phyloP scores from a whole-genome alignment of 129 eudicot genomes.

The Flaveria robusta region DNA sequence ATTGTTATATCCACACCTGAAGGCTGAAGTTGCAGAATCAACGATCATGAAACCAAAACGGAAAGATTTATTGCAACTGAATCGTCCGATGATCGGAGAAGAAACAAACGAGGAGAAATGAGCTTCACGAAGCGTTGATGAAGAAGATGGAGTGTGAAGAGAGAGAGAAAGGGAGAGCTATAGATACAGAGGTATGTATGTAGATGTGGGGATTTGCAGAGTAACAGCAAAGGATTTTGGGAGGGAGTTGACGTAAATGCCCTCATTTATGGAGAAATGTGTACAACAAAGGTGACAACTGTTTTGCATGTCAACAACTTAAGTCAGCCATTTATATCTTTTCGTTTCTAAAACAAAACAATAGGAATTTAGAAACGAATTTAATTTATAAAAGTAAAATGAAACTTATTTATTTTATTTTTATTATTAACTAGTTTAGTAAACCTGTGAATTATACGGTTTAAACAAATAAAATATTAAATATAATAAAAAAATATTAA shows the following conservation, averaged over 20 bases:
- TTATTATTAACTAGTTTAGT: too few species aligned
- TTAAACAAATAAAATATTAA: too few species aligned
- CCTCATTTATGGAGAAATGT: constrained; percentile 29
- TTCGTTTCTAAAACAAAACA: neutral
- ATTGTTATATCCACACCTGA: constrained; percentile 2
- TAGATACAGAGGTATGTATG: constrained; percentile 16
- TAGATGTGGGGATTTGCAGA: constrained; percentile 30
- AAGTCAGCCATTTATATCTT: constrained; percentile 4
- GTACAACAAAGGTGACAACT: constrained; percentile 42
- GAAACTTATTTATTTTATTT: too few species aligned
- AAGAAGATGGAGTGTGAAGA: constrained; percentile 11
- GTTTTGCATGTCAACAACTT: constrained; percentile 31
- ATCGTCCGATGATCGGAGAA: neutral
- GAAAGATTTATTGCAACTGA: neutral
- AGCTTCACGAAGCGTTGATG: constrained; percentile 10
- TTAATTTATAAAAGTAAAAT: too few species aligned
- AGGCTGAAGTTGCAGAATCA: neutral
- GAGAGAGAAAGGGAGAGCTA: constrained; percentile 7
- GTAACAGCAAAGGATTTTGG: constrained; percentile 4
- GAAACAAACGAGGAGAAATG: constrained; percentile 3
- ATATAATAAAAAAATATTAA: too few species aligned
- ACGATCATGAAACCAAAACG: neutral
- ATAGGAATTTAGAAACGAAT: neutral
- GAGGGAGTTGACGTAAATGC: constrained; percentile 33
- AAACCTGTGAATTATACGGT: too few species aligned